Conservation (phyloP, 2,329 filamentous ascomycete genomes). For the Anisogramma anomala region DNA sequence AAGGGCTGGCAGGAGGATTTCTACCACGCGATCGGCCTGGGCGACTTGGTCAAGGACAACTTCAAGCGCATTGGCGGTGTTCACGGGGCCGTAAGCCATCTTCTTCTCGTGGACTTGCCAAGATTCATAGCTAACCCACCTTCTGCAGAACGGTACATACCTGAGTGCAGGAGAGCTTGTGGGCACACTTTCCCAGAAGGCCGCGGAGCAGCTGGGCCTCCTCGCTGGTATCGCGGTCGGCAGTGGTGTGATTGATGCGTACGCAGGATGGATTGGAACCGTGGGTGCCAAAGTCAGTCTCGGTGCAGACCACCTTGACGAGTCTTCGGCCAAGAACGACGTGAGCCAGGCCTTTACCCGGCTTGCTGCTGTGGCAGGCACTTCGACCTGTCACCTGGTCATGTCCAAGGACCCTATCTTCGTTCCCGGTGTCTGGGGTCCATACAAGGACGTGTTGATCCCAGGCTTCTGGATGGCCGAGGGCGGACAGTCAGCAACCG, state of each 20-base stretch:
- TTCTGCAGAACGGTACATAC: constrained; percentile 71
- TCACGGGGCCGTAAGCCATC: constrained; percentile 74
- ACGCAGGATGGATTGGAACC: constrained; percentile 96
- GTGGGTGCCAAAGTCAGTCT: constrained; percentile 93
- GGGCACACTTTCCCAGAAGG: constrained; percentile 72
- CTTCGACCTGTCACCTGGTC: constrained; percentile 92
- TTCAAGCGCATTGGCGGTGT: constrained; percentile 93
- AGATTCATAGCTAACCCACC: constrained; percentile 15
- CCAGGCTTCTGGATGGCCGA: constrained; percentile 95
- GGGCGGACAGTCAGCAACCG: constrained; percentile 91
- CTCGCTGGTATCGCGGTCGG: constrained; percentile 82
- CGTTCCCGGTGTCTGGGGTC: constrained; percentile 91
- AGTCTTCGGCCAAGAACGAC: constrained; percentile 63
- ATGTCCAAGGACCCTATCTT: constrained; percentile 92
- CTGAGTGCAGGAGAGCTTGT: constrained; percentile 86
- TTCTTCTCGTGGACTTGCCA: constrained; percentile 21
- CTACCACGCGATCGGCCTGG: constrained; percentile 73
- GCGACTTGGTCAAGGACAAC: constrained; percentile 70
- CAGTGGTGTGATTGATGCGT: constrained; percentile 94
- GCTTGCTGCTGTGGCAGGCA: constrained; percentile 87
- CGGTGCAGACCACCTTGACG: constrained; percentile 53
- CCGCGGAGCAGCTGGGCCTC: constrained; percentile 72
- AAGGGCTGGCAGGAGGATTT: constrained; percentile 99
- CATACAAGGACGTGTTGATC: constrained; percentile 86
- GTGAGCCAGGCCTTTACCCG: constrained; percentile 87